Evolutionary conservation across 805 yeast genomes (phyloP).

Genomic region (Metschnikowia orientalis): DNA sequence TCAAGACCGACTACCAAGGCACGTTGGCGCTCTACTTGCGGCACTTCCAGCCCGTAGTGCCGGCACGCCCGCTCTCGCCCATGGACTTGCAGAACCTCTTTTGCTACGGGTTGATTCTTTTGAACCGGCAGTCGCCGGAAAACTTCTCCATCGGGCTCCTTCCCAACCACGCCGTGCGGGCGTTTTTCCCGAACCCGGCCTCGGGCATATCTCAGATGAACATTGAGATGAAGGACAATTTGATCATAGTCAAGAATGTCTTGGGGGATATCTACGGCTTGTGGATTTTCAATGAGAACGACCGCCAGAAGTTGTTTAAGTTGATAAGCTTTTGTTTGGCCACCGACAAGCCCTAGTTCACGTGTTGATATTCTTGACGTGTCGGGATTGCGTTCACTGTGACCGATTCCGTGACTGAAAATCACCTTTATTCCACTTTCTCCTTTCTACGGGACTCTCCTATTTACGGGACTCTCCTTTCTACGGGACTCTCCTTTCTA

Average conservation of each 20-base stretch:
- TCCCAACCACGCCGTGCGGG: constrained; percentile 47
- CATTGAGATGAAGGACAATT: constrained; percentile 63
- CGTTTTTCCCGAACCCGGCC: constrained; percentile 37
- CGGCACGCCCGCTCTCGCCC: constrained; percentile 7
- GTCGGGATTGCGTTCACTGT: too few species aligned
- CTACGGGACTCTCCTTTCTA: too few species aligned
- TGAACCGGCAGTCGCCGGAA: constrained; percentile 64
- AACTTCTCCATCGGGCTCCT: constrained; percentile 69
- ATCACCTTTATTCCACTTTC: too few species aligned
- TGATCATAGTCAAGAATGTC: constrained; percentile 64
- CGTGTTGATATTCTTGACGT: too few species aligned
- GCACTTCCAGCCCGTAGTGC: constrained; percentile 31
- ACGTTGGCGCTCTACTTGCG: constrained; percentile 62
- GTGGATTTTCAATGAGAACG: constrained; percentile 71
- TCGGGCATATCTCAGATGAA: constrained; percentile 46
- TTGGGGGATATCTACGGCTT: constrained; percentile 71
- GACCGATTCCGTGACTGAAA: too few species aligned
- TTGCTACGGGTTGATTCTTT: constrained; percentile 64
- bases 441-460: too few species aligned
- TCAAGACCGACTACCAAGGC: constrained; percentile 65
- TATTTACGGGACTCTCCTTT: too few species aligned
- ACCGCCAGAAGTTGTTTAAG: constrained; percentile 56
- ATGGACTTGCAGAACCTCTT: constrained; percentile 42
- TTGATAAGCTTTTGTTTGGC: constrained; percentile 37
- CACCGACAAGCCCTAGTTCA: too few species aligned